Percentiles rank a stretch among this genome's conserved stretches.
Conservation (phyloP, 345 rosid species). For the Combretum micranthum region DNA sequence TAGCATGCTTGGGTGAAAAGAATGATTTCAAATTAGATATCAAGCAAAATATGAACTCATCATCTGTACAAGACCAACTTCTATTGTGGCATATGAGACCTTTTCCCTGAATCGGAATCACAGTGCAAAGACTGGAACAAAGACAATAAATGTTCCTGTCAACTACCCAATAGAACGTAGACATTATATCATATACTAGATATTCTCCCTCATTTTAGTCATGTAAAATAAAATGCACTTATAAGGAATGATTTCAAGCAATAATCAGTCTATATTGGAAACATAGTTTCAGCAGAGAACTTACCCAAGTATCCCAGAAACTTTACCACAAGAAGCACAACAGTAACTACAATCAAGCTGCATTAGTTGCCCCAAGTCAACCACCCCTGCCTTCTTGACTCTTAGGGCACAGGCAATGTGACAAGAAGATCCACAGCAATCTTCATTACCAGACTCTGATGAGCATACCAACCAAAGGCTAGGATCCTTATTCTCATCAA, state of each 20-base stretch:
- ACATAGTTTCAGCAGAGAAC: conserved; percentile 16
- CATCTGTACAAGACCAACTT: too few relatives aligned
- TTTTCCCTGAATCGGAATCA: too few relatives aligned
- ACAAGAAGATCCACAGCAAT: conserved; percentile 85
- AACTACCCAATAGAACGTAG: too few relatives aligned
- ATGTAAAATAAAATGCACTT: too few relatives aligned
- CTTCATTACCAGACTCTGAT: conserved; percentile 47
- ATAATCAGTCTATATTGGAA: background rate
- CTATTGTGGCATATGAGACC: too few relatives aligned
- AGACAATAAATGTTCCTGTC: too few relatives aligned
- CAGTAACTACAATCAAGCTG: conserved; percentile 84
- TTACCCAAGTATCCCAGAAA: conserved; percentile 85
- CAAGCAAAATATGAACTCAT: too few relatives aligned
- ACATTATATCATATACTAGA: too few relatives aligned
- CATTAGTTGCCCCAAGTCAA: conserved; percentile 75
- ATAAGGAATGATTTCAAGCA: background rate
- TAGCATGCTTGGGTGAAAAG: too few relatives aligned
- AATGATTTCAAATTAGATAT: too few relatives aligned
- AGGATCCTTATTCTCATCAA: conserved; percentile 87
- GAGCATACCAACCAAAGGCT: conserved; percentile 75
- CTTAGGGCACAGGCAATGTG: conserved; percentile 92
- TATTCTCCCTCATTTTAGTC: too few relatives aligned
- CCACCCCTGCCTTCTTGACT: conserved; percentile 74
- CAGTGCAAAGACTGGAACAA: too few relatives aligned
- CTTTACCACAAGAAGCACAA: conserved; percentile 96